These are phyloP conservation scores for Hypoxylon sp. DNA, from an alignment of 2,329 filamentous ascomycete species.

Conservation along the genomic window DNA sequence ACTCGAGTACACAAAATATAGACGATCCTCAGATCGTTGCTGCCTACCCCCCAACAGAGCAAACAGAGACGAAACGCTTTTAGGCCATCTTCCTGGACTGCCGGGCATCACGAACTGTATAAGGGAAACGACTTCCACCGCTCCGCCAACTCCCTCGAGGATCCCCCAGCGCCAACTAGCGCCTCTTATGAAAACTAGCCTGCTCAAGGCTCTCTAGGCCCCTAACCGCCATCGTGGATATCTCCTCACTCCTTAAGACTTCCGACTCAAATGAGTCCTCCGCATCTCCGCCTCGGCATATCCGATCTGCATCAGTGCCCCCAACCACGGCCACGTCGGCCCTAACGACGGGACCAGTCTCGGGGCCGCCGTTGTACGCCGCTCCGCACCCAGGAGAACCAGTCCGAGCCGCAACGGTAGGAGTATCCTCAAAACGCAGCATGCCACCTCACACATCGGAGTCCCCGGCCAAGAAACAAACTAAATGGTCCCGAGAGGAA, in stretches of 20 bases:
- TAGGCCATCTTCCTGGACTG: constrained; percentile 29
- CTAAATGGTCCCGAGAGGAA: constrained; percentile 95
- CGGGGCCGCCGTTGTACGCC: constrained; percentile 47
- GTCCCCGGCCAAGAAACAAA: constrained; percentile 91
- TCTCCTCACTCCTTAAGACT: constrained; percentile 87
- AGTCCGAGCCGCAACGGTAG: constrained; percentile 50
- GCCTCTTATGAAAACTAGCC: constrained; percentile 54
- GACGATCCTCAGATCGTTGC: constrained; percentile 15
- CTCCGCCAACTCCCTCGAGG: constrained; percentile 23
- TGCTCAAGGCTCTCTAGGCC: constrained; percentile 53
- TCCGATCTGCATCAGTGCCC: constrained; percentile 56
- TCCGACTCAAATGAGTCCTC: constrained; percentile 79
- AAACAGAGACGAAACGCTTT: constrained; percentile 39
- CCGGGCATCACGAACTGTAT: constrained; percentile 33
- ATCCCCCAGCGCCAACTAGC: constrained; percentile 40
- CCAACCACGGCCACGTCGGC: constrained; percentile 56
- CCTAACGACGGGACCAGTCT: constrained; percentile 50
- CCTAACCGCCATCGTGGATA: constrained; percentile 87
- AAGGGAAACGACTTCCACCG: constrained; percentile 19
- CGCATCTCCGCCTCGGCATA: constrained; percentile 59
- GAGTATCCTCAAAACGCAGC: constrained; percentile 60
- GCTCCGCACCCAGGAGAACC: constrained; percentile 48
- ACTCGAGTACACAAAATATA: constrained; percentile 16
- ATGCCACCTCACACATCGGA: constrained; percentile 69
- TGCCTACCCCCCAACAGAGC: constrained; percentile 13